A percentile compares a stretch with the other conserved stretches of the same genome.
Evolutionary conservation across 306 rosid genomes (phyloP).

Genomic region (Amphicarpaea edgeworthii): DNA sequence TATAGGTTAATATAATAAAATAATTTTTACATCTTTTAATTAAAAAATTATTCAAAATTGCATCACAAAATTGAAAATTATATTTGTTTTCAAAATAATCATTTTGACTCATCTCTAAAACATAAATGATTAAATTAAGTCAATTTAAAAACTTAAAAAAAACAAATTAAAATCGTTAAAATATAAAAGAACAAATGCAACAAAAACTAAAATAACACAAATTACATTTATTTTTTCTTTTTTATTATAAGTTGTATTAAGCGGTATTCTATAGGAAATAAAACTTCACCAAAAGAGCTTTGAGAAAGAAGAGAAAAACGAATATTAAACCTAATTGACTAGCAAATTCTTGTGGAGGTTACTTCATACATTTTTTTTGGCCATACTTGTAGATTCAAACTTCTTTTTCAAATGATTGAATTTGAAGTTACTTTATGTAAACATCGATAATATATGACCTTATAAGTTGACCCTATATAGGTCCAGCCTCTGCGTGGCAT

Average conservation of each 20-base stretch:
- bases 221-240: no score
- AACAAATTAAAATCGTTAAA: no score
- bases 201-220: no score
- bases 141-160: no score
- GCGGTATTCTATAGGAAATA: neutral
- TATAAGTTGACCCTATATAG: conserved; percentile 17
- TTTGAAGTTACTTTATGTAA: neutral
- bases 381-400: neutral
- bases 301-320: neutral
- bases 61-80: no score
- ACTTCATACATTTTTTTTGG: neutral
- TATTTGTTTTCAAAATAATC: no score
- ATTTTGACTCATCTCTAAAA: no score
- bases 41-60: no score
- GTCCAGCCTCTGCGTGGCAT: neutral
- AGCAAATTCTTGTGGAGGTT: conserved; percentile 9
- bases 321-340: neutral
- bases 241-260: neutral
- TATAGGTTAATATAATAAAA: no score
- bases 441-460: conserved; percentile 10
- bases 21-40: no score
- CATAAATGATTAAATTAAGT: no score
- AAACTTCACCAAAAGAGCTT: neutral
- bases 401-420: conserved; percentile 28
- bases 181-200: no score